Evolutionary conservation across 371 early-diverging fungal species (phyloP).

Genomic region (Apophysomyces sp.): DNA sequence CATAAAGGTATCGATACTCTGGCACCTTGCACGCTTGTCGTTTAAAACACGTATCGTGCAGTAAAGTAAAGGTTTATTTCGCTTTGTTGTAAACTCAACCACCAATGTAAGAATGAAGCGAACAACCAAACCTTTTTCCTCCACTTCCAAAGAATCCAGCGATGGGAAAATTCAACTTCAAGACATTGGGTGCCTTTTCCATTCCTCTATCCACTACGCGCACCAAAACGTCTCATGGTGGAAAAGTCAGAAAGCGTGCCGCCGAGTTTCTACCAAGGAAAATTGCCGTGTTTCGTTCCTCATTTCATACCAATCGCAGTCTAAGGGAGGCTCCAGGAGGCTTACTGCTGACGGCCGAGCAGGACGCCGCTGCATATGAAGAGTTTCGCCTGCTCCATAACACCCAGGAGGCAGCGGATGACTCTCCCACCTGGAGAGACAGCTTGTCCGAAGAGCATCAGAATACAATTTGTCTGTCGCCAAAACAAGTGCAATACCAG

Average conservation of each 20-base stretch:
- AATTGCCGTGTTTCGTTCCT: not conserved
- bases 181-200: not conserved
- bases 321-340: not conserved
- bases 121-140: not conserved
- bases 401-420: not conserved
- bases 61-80: not conserved
- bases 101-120: not conserved
- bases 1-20: too few relatives aligned
- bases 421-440: slow-evolving; percentile 20
- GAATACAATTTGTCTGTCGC: slow-evolving; percentile 2
- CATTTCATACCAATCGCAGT: not conserved
- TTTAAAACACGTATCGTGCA: too few relatives aligned
- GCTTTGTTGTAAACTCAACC: not conserved
- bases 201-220: not conserved
- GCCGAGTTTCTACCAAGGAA: not conserved
- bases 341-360: not conserved
- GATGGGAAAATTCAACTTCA: not conserved
- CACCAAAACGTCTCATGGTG: not conserved
- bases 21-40: too few relatives aligned
- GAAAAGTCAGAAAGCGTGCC: not conserved
- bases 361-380: not conserved
- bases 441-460: slow-evolving; percentile 1
- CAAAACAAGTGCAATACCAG: slow-evolving; percentile 51
- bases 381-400: not conserved
- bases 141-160: not conserved